phyloP scores from a whole-genome alignment of 208 protist genomes.

The Crithidia fasciculata region DNA sequence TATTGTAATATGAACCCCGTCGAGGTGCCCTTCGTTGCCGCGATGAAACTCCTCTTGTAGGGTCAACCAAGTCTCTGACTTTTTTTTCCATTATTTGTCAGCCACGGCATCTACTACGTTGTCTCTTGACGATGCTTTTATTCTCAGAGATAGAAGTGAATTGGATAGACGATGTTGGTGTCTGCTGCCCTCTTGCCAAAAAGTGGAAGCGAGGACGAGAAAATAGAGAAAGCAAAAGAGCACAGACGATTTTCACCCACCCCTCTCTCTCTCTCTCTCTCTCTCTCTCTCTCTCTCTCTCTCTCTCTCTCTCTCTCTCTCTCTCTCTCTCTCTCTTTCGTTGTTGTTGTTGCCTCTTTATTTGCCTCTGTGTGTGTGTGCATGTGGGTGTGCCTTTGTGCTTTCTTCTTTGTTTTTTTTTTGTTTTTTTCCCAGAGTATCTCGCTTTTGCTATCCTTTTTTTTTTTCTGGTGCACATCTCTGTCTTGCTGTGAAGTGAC shows the following conservation, averaged over 20 bases:
- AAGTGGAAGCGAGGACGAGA: too few relatives aligned
- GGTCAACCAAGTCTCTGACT: too few relatives aligned
- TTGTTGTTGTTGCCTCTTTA: background rate
- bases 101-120: too few relatives aligned
- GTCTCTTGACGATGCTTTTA: too few relatives aligned
- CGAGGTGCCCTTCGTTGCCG: too few relatives aligned
- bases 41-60: too few relatives aligned
- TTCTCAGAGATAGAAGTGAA: too few relatives aligned
- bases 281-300: slow-evolving; percentile 12
- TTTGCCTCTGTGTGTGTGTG: background rate
- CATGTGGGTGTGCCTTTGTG: background rate
- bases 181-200: too few relatives aligned
- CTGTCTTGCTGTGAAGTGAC: too few relatives aligned
- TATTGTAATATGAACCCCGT: too few relatives aligned
- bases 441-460: background rate
- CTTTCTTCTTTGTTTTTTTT: background rate
- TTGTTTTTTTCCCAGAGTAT: background rate
- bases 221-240: too few relatives aligned
- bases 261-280: background rate
- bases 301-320: background rate
- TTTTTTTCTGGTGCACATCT: background rate
- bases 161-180: too few relatives aligned
- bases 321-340: slow-evolving; percentile 4
- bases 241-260: background rate
- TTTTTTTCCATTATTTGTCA: background rate